These are phyloP conservation scores for Trichoderma semiorbis DNA, from an alignment of 2,329 filamentous ascomycete genomes.

Conservation along the genomic window DNA sequence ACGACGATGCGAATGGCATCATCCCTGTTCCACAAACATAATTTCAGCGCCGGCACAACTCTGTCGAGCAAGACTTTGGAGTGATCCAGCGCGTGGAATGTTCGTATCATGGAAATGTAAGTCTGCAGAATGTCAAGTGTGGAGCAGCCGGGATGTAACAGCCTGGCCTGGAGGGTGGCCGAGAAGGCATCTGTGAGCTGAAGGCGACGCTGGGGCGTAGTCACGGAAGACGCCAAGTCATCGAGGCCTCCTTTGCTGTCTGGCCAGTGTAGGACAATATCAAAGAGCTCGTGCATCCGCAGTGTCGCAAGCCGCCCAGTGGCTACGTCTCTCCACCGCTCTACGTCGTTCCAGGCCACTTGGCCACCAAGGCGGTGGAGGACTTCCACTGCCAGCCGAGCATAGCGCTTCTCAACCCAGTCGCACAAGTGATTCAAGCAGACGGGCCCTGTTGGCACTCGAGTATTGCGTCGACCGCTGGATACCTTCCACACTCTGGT, in stretches of 20 bases:
- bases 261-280: constrained; percentile 76
- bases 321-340: constrained; percentile 69
- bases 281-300: constrained; percentile 70
- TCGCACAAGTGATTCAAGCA: constrained; percentile 58
- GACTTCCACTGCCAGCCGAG: constrained; percentile 61
- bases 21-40: constrained; percentile 73
- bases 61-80: constrained; percentile 74
- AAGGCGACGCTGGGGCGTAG: constrained; percentile 63
- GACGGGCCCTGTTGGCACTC: constrained; percentile 37
- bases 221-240: constrained; percentile 69
- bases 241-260: constrained; percentile 67
- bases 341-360: constrained; percentile 54
- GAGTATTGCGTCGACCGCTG: constrained; percentile 23
- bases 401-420: constrained; percentile 68
- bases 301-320: constrained; percentile 64
- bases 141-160: constrained; percentile 73
- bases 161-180: constrained; percentile 57
- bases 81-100: constrained; percentile 71
- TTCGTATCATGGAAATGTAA: constrained; percentile 76
- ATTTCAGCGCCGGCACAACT: constrained; percentile 67
- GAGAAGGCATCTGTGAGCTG: constrained; percentile 69
- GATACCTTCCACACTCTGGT: constrained; percentile 55
- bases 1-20: constrained; percentile 78
- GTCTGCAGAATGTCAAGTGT: constrained; percentile 72
- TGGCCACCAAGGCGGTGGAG: constrained; percentile 46